Percentiles rank a stretch among this genome's conserved stretches.
phyloP scores from a whole-genome alignment of 768 basidiomycete genomes.

The Aureoboletus auriporus region DNA sequence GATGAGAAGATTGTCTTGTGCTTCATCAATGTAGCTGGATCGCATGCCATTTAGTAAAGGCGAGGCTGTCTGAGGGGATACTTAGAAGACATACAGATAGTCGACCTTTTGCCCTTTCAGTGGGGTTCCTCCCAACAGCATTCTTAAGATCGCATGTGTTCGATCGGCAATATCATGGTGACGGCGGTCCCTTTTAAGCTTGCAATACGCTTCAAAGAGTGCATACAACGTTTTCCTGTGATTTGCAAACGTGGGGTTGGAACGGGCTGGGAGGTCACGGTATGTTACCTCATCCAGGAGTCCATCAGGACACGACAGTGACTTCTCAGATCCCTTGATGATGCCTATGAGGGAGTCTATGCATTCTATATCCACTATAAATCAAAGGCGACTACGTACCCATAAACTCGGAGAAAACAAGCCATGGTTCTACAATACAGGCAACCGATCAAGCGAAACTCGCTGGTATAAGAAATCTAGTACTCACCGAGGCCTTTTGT shows the following conservation, averaged over 20 bases:
- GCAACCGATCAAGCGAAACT: neutral
- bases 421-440: constrained; percentile 45
- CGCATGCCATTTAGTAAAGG: neutral
- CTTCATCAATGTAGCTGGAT: constrained; percentile 64
- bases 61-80: neutral
- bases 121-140: constrained; percentile 23
- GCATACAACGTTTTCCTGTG: constrained; percentile 47
- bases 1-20: constrained; percentile 67
- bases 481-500: constrained; percentile 50
- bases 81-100: constrained; percentile 43
- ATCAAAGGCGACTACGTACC: constrained; percentile 34
- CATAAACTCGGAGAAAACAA: constrained; percentile 64
- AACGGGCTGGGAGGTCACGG: constrained; percentile 44
- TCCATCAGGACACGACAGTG: constrained; percentile 32
- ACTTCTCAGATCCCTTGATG: constrained; percentile 64
- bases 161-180: constrained; percentile 61
- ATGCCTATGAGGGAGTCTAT: constrained; percentile 36
- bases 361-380: neutral
- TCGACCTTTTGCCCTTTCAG: constrained; percentile 46
- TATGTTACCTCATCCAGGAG: constrained; percentile 46
- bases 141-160: constrained; percentile 48
- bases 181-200: constrained; percentile 36
- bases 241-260: constrained; percentile 51
- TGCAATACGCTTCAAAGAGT: constrained; percentile 51
- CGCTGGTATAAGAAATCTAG: neutral